Percentiles rank a stretch among this genome's conserved stretches.
Conservation (phyloP, 768 basidiomycete genomes). For the Antrodiella citrinella region DNA sequence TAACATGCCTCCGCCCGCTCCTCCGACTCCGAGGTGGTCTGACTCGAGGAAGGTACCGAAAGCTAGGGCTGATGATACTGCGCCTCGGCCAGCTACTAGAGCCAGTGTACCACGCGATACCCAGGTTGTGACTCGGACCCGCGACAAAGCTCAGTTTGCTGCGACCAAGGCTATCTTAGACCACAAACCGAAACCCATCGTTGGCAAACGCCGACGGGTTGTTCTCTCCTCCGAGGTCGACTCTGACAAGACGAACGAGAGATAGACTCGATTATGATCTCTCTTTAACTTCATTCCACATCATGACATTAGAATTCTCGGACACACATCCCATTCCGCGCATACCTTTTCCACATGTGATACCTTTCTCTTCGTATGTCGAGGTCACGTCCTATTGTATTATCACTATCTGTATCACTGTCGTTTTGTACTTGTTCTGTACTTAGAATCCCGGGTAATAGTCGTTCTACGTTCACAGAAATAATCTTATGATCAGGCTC, state of each 20-base stretch:
- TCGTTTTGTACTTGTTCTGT: background rate
- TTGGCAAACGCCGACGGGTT: background rate
- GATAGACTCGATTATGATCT: background rate
- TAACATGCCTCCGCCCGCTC: background rate
- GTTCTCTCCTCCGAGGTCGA: background rate
- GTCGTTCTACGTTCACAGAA: background rate
- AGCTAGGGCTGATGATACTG: background rate
- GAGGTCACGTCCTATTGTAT: background rate
- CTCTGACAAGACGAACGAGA: background rate
- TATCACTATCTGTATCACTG: background rate
- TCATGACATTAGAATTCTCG: background rate
- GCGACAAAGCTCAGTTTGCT: background rate
- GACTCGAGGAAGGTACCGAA: background rate
- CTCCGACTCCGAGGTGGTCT: background rate
- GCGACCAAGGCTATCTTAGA: background rate
- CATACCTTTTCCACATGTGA: background rate
- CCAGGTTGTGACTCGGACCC: background rate
- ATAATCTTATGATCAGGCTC: too few relatives aligned
- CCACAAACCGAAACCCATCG: background rate
- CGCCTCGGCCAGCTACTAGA: background rate
- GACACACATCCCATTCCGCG: background rate
- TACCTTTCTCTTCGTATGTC: background rate
- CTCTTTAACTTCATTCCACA: background rate
- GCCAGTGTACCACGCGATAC: background rate
- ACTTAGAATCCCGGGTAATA: background rate